Evolutionary conservation across 495 filamentous ascomycete species (phyloP).

Genomic region (Hypoxylon lenormandii): DNA sequence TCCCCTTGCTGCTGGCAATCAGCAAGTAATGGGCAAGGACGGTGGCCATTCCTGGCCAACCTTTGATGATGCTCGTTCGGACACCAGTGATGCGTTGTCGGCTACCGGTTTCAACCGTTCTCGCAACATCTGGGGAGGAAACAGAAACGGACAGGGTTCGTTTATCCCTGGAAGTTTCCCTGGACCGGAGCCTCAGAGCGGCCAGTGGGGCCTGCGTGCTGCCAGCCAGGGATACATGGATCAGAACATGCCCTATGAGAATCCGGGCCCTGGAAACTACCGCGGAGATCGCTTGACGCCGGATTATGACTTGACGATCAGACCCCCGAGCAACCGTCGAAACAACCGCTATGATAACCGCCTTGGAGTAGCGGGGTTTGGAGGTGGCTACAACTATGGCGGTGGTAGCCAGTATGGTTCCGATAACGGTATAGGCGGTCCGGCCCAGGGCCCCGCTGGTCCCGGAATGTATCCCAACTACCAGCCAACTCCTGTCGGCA

Average conservation of each 20-base stretch:
- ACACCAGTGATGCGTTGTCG: conserved; percentile 72
- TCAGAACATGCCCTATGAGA: conserved; percentile 45
- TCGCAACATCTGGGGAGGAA: conserved; percentile 72
- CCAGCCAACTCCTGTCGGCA: conserved; percentile 77
- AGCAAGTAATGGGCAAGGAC: conserved; percentile 63
- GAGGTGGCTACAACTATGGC: conserved; percentile 34
- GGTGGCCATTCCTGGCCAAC: conserved; percentile 69
- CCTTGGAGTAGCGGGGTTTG: conserved; percentile 28
- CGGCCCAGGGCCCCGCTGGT: conserved; percentile 49
- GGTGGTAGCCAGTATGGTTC: conserved; percentile 55
- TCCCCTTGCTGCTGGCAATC: conserved; percentile 65
- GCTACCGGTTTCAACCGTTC: conserved; percentile 69
- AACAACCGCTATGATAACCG: conserved; percentile 61
- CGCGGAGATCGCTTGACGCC: conserved; percentile 60
- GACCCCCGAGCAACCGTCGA: conserved; percentile 52
- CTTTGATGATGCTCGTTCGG: conserved; percentile 75
- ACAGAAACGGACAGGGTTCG: conserved; percentile 50
- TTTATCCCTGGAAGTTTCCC: conserved; percentile 54
- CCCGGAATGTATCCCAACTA: conserved; percentile 71
- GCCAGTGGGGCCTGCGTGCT: conserved; percentile 57
- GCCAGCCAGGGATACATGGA: conserved; percentile 52
- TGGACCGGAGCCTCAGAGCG: conserved; percentile 51
- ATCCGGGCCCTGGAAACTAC: conserved; percentile 52
- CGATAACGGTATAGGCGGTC: conserved; percentile 44
- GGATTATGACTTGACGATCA: conserved; percentile 60